A percentile compares a stretch with the other conserved stretches of the same genome.
phyloP scores from a whole-genome alignment of 148 eudicot genomes.

The Rhododendron ferrugineum region DNA sequence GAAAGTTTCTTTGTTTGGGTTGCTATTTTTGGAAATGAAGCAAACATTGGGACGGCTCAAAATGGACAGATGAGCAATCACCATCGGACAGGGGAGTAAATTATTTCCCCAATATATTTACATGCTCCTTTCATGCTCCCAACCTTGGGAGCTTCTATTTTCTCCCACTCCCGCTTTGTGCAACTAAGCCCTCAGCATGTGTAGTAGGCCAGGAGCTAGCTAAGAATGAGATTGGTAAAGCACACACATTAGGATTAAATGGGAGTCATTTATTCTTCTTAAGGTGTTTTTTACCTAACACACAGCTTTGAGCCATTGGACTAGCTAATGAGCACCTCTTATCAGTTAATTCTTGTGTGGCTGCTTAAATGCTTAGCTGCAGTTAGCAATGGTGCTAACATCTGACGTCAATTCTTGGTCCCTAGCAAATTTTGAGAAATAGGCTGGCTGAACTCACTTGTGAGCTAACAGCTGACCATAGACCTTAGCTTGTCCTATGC shows the following conservation, averaged over 20 bases:
- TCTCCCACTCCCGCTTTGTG: no score
- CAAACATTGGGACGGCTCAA: no score
- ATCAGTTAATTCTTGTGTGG: not conserved
- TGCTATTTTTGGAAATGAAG: no score
- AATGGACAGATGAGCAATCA: no score
- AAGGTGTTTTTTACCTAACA: not conserved
- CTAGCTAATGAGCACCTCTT: not conserved
- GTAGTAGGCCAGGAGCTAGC: not conserved
- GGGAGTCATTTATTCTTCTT: not conserved
- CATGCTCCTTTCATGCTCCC: not conserved
- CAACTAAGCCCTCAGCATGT: not conserved
- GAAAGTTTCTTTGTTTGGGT: no score
- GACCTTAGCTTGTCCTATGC: not conserved
- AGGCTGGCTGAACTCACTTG: not conserved
- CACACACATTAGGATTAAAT: not conserved
- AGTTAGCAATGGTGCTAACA: not conserved
- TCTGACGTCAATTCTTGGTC: not conserved
- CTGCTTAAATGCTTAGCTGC: not conserved
- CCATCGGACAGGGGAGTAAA: not conserved
- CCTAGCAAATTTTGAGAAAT: not conserved
- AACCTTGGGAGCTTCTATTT: not conserved
- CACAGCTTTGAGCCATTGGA: not conserved
- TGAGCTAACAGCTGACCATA: not conserved
- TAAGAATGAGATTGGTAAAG: not conserved
- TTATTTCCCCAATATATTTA: no score